A percentile compares a stretch with the other conserved stretches of the same genome.
These are phyloP conservation scores for Mercurialis annua DNA, from an alignment of 345 rosid genomes.

Conservation along the genomic window DNA sequence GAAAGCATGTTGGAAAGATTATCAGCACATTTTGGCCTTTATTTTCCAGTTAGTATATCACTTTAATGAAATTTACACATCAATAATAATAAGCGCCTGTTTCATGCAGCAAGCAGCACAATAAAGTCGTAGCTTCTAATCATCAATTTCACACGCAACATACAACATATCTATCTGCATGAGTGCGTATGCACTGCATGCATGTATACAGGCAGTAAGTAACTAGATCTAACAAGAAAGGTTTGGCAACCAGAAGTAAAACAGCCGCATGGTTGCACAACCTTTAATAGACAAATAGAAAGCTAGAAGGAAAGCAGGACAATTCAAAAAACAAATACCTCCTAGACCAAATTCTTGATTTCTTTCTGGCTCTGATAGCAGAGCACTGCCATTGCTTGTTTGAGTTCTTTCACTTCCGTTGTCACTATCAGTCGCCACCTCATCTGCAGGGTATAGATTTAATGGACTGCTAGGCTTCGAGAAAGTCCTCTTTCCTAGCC, in stretches of 20 bases:
- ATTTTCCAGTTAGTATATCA: background rate
- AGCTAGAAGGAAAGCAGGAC: background rate
- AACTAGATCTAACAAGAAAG: background rate
- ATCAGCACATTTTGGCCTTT: background rate
- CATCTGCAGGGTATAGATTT: conserved; percentile 40
- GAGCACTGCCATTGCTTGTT: conserved; percentile 44
- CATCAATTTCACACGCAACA: background rate
- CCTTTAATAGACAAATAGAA: background rate
- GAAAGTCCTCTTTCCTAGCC: conserved; percentile 46
- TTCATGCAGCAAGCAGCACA: background rate
- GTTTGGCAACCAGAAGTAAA: background rate
- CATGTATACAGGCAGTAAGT: background rate
- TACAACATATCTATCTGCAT: background rate
- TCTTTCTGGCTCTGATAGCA: conserved; percentile 40
- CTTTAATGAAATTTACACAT: no score
- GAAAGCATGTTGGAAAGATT: background rate
- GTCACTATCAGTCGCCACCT: conserved; percentile 49
- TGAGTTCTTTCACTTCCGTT: conserved; percentile 62
- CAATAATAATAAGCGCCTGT: background rate
- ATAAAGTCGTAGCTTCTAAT: background rate
- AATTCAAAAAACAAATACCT: conserved; percentile 41
- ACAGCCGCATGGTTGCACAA: background rate
- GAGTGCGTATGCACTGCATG: background rate
- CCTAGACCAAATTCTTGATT: conserved; percentile 35
- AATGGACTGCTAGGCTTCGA: conserved; percentile 41